Base-by-base conservation (phyloP, 305 asterid genomes). In the Plantago coronopus region DNA sequence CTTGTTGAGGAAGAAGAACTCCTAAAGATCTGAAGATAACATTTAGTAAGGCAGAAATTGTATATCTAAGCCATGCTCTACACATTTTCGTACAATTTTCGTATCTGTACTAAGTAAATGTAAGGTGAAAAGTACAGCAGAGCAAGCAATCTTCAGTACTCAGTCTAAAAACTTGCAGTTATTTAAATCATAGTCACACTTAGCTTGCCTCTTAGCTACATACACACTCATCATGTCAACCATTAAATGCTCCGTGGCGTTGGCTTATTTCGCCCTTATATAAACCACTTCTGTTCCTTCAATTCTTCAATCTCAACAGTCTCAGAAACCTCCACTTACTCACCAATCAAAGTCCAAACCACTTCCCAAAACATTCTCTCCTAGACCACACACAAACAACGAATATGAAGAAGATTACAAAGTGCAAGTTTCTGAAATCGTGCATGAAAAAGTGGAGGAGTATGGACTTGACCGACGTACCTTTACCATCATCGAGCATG, bases 371-470 rank as follows among this genome's bases (percentile, higher is more conserved):
- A 49, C 19, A 29, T 19, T 17, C 34, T 10, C 45, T 38, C 40
- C 49, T 59, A 16, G 51, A 21, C 54, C 46, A 11, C 23, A 59
- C 44, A 61, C 50, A 65, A 19, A 63, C 29, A 37, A 17, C 48
- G 25, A 63, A 64, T 31, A 80, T 71, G 83, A 67, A 74, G 34
- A 68, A 74, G 34, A 68, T 63, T 20, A 66, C 48, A 60, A 79
- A 77, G 17, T 79, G 74, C 14, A 83, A 74, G 19, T 59, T 74
- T 62, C 73, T 78, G 10, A 79, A 65, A 74, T 74, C 83, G 40
- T 88, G 86, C 78, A 65, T 60, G 65, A 77, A 74, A 34, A 86
- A 80, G 70, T 78, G 83, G 81, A 38, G 63, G 46, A 84, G 60
- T 57, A 69, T 69, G 76, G 86, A 72, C 5, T 34, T 62, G 7